Evolutionary conservation across 345 rosid genomes (phyloP), one percentile per base, ranked within the genome.

Genomic region (Rhodamnia rubescens): DNA sequence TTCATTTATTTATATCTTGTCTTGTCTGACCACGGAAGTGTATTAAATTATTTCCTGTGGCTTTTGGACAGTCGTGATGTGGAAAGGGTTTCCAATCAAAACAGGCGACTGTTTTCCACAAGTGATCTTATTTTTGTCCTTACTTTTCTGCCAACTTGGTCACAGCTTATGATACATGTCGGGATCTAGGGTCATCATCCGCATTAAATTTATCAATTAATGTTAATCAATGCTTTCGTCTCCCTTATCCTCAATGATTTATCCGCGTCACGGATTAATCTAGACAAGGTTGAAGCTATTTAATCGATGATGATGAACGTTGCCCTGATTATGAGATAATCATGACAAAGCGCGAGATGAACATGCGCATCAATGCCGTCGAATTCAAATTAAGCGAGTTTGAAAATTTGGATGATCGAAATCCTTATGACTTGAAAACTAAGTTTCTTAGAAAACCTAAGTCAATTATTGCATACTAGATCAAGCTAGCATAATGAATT

Each of bases 11-110:
- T 55, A 1, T 55, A 1, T 55, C 24, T 22, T 22, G n/a, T 10
- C 24, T 56, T 56, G 4, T 18, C 26, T 64, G 5, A 18, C 13
- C 47, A 36, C 24, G 7, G 47, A 36, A 32, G 10, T 36, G 5
- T 20, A 4, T 36, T 69, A 69, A 32, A 4, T 69, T 32, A 32
- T 1, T 32, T 8, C 47, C 44, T 8, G 32, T 82, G 18, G 32
- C 47, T 11, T 18, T 64, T 84, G 32, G 32, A 3, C 42, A 42
- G 50, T 54, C 14, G 59, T 27, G 78, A 59, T 6, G 75, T 85
- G 32, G 85, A 84, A n/a, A 3, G 83, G 81, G 55, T 85, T 86
- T 42, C 85, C 11, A 61, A 53, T 55, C 49, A 49, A 50, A 40
- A 10, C 40, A 8, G 36, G 52, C 29, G 24, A 61, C 84, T 4